phyloP scores from a whole-genome alignment of 2,329 filamentous ascomycete species.

The Aspergillus sp. region DNA sequence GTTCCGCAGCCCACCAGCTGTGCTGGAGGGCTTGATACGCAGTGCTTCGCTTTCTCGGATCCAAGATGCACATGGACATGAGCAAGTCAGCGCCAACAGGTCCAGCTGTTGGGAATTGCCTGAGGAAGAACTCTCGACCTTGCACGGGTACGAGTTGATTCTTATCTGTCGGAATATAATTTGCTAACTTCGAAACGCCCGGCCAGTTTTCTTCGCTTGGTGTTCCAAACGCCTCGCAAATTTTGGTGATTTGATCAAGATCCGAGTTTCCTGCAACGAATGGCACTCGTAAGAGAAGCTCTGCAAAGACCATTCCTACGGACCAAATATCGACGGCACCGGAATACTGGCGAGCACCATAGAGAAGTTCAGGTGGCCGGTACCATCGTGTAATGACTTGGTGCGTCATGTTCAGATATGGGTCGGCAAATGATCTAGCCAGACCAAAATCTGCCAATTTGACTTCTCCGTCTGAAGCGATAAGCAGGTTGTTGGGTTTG shows the following conservation, averaged over 20 bases:
- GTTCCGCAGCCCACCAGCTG: conserved; percentile 81
- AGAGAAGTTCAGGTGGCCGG: conserved; percentile 88
- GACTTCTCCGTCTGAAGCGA: conserved; percentile 87
- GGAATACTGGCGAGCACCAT: conserved; percentile 83
- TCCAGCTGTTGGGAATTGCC: conserved; percentile 77
- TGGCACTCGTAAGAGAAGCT: conserved; percentile 78
- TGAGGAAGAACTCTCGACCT: conserved; percentile 70
- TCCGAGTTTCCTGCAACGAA: conserved; percentile 84
- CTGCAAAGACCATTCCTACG: conserved; percentile 88
- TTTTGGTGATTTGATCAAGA: conserved; percentile 79
- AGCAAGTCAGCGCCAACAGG: conserved; percentile 82
- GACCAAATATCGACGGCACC: conserved; percentile 94
- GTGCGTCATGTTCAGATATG: conserved; percentile 82
- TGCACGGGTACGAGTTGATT: conserved; percentile 57
- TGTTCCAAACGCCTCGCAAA: conserved; percentile 82
- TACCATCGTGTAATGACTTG: conserved; percentile 98
- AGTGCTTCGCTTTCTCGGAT: conserved; percentile 81
- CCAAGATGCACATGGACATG: conserved; percentile 78
- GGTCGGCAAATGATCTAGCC: conserved; percentile 84
- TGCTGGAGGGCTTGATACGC: conserved; percentile 78
- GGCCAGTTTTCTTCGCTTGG: conserved; percentile 96
- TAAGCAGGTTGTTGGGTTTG: conserved; percentile 97
- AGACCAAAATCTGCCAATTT: conserved; percentile 98
- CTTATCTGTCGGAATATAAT: conserved; percentile 71
- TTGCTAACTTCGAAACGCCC: conserved; percentile 75